These are phyloP conservation scores for Diaporthe sp. DNA, from an alignment of 2,329 filamentous ascomycete genomes.

Conservation along the genomic window DNA sequence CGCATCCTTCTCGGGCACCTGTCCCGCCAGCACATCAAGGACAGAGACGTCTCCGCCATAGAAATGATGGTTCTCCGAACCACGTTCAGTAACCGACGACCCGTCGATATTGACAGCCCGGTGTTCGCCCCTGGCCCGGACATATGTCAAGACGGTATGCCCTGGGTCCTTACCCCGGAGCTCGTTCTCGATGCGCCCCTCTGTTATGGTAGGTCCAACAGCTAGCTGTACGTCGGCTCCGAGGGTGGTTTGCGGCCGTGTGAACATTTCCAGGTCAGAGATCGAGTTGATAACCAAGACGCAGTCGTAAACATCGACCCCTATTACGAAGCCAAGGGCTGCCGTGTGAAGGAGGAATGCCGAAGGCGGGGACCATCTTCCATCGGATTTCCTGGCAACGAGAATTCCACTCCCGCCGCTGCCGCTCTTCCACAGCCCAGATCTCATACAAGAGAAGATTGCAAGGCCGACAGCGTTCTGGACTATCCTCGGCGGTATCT, in stretches of 20 bases:
- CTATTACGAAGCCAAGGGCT: constrained; percentile 88
- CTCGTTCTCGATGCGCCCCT: constrained; percentile 63
- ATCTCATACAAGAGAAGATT: constrained; percentile 96
- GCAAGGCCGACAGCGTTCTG: constrained; percentile 90
- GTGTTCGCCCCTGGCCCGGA: constrained; percentile 68
- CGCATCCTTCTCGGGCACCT: constrained; percentile 61
- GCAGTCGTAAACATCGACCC: constrained; percentile 96
- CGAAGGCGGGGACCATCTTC: constrained; percentile 90
- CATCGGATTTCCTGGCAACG: constrained; percentile 84
- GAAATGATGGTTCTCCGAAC: constrained; percentile 70
- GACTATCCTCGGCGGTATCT: constrained; percentile 88
- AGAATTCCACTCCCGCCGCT: constrained; percentile 91
- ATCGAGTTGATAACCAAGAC: constrained; percentile 92
- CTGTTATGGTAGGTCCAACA: constrained; percentile 75
- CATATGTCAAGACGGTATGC: constrained; percentile 67
- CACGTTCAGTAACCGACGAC: constrained; percentile 66
- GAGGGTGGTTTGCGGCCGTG: constrained; percentile 80
- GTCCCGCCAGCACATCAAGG: constrained; percentile 67
- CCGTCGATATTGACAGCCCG: constrained; percentile 65
- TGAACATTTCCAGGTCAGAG: constrained; percentile 85
- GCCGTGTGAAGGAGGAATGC: constrained; percentile 92
- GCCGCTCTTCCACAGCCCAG: constrained; percentile 90
- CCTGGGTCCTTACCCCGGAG: constrained; percentile 62
- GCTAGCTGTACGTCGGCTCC: constrained; percentile 83
- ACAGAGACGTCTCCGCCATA: constrained; percentile 62